Conservation (phyloP, 768 basidiomycete genomes). For the Suillus ampliporus region DNA sequence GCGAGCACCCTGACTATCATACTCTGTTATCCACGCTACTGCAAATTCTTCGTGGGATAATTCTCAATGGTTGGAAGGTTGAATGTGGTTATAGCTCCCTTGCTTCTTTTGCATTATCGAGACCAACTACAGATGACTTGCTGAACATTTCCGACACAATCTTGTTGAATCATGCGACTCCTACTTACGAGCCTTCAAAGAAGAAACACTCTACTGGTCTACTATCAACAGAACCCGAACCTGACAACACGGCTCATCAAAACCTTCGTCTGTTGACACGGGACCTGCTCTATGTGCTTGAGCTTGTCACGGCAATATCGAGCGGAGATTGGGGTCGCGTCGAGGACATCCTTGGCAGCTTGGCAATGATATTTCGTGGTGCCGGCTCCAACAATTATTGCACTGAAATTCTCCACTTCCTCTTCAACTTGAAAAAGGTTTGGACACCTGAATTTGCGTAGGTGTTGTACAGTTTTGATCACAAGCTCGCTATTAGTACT, state of each 20-base stretch:
- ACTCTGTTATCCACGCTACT: slow-evolving; percentile 19
- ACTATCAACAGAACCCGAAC: no score
- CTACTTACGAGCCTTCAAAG: slow-evolving; percentile 5
- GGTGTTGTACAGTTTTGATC: slow-evolving; percentile 13
- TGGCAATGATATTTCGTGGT: slow-evolving; percentile 25
- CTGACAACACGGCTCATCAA: slow-evolving; percentile 21
- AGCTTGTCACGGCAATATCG: slow-evolving; percentile 33
- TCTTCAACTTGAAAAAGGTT: slow-evolving; percentile 31
- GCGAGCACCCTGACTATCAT: slow-evolving; percentile 43
- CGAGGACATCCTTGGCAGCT: slow-evolving; percentile 29
- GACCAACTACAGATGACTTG: slow-evolving; percentile 31
- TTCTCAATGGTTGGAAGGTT: slow-evolving; percentile 39
- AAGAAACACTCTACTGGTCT: background rate
- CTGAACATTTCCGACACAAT: slow-evolving; percentile 25
- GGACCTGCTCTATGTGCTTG: slow-evolving; percentile 37
- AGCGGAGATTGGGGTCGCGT: slow-evolving; percentile 41
- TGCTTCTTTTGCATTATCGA: slow-evolving; percentile 24
- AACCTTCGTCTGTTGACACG: slow-evolving; percentile 35
- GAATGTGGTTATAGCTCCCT: slow-evolving; percentile 25
- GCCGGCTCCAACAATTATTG: slow-evolving; percentile 28
- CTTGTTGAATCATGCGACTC: slow-evolving; percentile 30
- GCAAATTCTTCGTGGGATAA: slow-evolving; percentile 39
- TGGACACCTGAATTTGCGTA: slow-evolving; percentile 43
- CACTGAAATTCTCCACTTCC: slow-evolving; percentile 22
- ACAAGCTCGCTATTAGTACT: no score